Base-by-base conservation (phyloP, 371 early-diverging fungal species). In the Coemansia sp. region DNA sequence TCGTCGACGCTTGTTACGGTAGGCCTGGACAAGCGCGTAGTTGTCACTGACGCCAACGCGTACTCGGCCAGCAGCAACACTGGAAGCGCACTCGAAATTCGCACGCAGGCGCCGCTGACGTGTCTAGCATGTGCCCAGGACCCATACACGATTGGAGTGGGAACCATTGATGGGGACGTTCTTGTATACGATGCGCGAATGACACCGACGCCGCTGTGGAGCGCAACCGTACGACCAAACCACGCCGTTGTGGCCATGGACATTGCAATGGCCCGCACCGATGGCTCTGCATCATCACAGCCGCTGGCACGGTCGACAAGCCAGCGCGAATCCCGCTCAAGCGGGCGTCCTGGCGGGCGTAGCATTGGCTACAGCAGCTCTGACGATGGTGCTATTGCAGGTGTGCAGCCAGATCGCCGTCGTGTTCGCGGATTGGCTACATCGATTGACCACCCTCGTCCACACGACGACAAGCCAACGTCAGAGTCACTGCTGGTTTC, bases 151-250 rank as follows among this genome's bases (percentile, higher is more conserved):
- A 48, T 75, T 20, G 78, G 63, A 0, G 64, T 48, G 1, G 78
- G 78, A 8, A 69, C 78, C 2, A 65, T 78, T 18, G 75, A 78
- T 23, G 78, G 78, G 7, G 69, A 69, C 16, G 75, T 67, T 4
- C 47, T 72, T 14, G 28, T 78, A 2, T 78, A 69, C 25, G 78
- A 78, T 20, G 39, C 50, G 3, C 69, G 78, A 8, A 65, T 54
- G 18, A 33, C 75, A 0, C n/a, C 54, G 23, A 18, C 40, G 6
- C 78, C 78, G 20, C 37, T 74, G 51, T 78, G 78, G 78, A 62
- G 30, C 26, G 59, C 50, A 16, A 25, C 65, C 2, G 55, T 68
- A 4, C 59, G 54, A 21, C 25, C 58, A 0, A 50, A 59, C 52
- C 40, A 55, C 1, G 52, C 72, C 5, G 65, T 75, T 33, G 64